These are phyloP conservation scores for Plasmodium ovale DNA, from an alignment of 169 alveolate species.

Conservation along the genomic window DNA sequence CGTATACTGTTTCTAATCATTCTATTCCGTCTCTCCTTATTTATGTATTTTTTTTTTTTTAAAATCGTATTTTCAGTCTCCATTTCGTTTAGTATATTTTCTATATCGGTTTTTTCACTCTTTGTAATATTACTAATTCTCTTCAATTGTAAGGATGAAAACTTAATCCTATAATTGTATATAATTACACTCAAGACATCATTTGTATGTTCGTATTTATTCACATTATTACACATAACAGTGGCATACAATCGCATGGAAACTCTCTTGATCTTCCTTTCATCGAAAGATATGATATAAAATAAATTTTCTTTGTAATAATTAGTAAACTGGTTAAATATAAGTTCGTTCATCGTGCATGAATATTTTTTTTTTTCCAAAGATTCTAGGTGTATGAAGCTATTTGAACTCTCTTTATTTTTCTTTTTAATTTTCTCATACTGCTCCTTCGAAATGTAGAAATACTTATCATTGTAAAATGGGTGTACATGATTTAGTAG, in stretches of 20 bases:
- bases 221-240: constrained; percentile 32
- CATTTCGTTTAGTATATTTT: neutral
- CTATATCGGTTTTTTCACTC: constrained; percentile 6
- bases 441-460: constrained; percentile 45
- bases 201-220: constrained; percentile 1
- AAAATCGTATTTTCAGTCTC: neutral
- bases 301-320: constrained; percentile 36
- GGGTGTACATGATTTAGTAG: constrained; percentile 52
- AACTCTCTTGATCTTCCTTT: constrained; percentile 30
- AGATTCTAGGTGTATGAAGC: constrained; percentile 3
- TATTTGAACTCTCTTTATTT: constrained; percentile 1
- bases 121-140: constrained; percentile 9
- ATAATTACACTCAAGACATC: constrained; percentile 50
- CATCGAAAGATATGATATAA: constrained; percentile 53
- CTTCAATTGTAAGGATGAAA: constrained; percentile 20
- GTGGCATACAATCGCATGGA: constrained; percentile 32
- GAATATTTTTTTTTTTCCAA: constrained; percentile 37
- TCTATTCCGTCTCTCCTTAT: neutral
- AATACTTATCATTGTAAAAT: constrained; percentile 47
- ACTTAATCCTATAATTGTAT: constrained; percentile 29
- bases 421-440: constrained; percentile 37
- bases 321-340: constrained; percentile 39
- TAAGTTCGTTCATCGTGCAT: constrained; percentile 13
- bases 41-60: constrained; percentile 5
- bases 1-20: neutral